These are phyloP conservation scores for Thermomucor indicae-seudaticae DNA, from an alignment of 371 early-diverging fungal genomes.

Conservation along the genomic window DNA sequence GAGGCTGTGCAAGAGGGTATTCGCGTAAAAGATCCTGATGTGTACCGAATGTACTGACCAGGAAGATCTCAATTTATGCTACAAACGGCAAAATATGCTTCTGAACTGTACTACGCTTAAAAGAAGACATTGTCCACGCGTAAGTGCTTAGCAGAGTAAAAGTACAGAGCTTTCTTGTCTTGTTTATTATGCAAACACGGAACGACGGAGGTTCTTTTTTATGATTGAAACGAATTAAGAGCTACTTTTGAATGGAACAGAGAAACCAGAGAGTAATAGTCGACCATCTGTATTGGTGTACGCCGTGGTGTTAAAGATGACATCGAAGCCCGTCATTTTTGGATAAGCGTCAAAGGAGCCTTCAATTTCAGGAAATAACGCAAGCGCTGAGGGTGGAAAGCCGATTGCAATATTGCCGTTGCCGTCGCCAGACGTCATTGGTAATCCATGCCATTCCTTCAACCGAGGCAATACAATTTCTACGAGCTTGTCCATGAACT, in stretches of 20 bases:
- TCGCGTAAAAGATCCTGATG: too few species aligned
- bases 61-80: too few species aligned
- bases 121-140: too few species aligned
- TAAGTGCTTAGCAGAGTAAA: too few species aligned
- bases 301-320: constrained; percentile 84
- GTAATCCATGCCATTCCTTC: constrained; percentile 88
- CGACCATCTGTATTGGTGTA: constrained; percentile 79
- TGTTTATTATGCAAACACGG: too few species aligned
- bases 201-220: too few species aligned
- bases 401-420: constrained; percentile 84
- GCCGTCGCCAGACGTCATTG: constrained; percentile 73
- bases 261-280: constrained; percentile 84
- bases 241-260: constrained; percentile 82
- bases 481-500: constrained; percentile 91
- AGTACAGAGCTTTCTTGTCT: too few species aligned
- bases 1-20: too few species aligned
- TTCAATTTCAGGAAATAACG: constrained; percentile 96
- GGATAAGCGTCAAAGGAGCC: constrained; percentile 91
- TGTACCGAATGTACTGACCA: too few species aligned
- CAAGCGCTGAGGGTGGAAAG: constrained; percentile 77
- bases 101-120: too few species aligned
- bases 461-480: constrained; percentile 93
- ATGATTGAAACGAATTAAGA: too few species aligned
- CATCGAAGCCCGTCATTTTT: constrained; percentile 80
- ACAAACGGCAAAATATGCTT: too few species aligned